Evolutionary conservation across 441 rosid species (phyloP).

Genomic region (Melastoma candidum): DNA sequence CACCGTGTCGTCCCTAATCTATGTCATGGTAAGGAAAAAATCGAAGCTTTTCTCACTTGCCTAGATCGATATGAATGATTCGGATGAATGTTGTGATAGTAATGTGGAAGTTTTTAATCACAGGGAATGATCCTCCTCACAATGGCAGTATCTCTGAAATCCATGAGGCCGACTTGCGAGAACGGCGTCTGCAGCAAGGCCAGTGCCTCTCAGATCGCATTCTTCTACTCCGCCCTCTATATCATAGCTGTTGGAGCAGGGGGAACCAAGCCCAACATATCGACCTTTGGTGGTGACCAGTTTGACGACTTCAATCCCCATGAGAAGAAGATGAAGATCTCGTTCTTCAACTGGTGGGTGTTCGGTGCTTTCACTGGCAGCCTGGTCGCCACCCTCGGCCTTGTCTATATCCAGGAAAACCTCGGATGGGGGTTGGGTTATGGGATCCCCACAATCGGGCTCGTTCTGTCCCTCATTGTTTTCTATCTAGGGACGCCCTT

Average conservation of each 20-base stretch:
- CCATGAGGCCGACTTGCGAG: constrained; percentile 20
- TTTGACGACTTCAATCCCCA: constrained; percentile 25
- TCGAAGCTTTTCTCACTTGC: neutral
- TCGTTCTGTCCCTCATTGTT: constrained; percentile 15
- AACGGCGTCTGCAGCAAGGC: constrained; percentile 12
- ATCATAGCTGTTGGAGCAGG: constrained; percentile 25
- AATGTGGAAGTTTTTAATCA: neutral
- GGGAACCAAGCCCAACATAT: constrained; percentile 27
- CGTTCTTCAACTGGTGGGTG: constrained; percentile 37
- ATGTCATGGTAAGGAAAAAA: constrained; percentile 17
- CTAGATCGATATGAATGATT: too few species aligned
- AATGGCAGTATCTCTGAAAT: constrained; percentile 23
- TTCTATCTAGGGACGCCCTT: constrained; percentile 20
- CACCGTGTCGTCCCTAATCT: constrained; percentile 22
- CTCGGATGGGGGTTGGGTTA: constrained; percentile 19
- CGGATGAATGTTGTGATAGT: neutral
- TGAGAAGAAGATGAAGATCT: constrained; percentile 31
- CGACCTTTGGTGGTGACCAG: constrained; percentile 33
- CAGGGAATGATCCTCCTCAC: constrained; percentile 31
- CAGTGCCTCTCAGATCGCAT: constrained; percentile 20
- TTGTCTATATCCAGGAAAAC: constrained; percentile 22
- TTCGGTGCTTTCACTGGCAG: constrained; percentile 23
- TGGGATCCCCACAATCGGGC: constrained; percentile 18
- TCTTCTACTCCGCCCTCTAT: constrained; percentile 26
- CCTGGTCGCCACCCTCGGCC: constrained; percentile 22